Conservation (phyloP, 257 asterid species). For the Solanum chilense region DNA sequence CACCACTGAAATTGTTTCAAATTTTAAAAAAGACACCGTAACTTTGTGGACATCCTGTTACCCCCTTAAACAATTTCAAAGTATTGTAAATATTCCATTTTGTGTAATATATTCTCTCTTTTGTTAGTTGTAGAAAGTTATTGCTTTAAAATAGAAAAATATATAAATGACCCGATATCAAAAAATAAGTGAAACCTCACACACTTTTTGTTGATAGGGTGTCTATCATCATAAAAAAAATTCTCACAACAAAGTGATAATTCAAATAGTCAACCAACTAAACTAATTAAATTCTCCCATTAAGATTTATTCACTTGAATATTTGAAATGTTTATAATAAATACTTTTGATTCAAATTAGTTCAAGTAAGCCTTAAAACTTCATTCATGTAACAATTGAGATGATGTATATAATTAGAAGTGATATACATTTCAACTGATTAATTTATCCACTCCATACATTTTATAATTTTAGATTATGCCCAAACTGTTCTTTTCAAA, state of each 20-base stretch:
- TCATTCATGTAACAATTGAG: background rate
- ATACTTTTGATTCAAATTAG: background rate
- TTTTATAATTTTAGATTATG: background rate
- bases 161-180: too few species aligned
- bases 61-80: too few species aligned
- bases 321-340: background rate
- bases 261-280: too few species aligned
- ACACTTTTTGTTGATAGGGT: too few species aligned
- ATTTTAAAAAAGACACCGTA: too few species aligned
- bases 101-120: too few species aligned
- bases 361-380: background rate
- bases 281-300: background rate
- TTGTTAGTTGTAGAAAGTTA: too few species aligned
- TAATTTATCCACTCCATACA: background rate
- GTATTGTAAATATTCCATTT: too few species aligned
- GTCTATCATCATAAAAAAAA: fast-evolving
- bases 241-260: background rate
- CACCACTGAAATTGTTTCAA: too few species aligned
- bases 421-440: background rate
- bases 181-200: too few species aligned
- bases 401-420: background rate
- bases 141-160: too few species aligned
- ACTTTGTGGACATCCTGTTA: too few species aligned
- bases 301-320: background rate
- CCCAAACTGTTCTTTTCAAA: background rate